A percentile compares a stretch with the other conserved stretches of the same genome.
Evolutionary conservation across 169 alveolate species (phyloP).

Genomic region (Plasmodium inui): DNA sequence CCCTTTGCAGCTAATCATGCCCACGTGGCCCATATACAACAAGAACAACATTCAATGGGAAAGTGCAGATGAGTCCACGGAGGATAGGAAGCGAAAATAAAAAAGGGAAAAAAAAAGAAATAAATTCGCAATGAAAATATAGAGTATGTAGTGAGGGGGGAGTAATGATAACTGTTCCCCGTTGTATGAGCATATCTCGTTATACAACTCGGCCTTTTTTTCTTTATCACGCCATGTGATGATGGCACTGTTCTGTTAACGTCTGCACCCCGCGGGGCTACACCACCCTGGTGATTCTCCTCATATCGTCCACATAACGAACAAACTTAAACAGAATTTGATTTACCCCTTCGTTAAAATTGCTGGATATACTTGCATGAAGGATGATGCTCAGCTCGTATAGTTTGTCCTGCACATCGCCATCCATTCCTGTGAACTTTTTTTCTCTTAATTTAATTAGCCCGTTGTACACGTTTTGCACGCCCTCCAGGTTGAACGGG

Average conservation of each 20-base stretch:
- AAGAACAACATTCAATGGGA: conserved; percentile 45
- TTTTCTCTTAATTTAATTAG: conserved; percentile 19
- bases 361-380: background rate
- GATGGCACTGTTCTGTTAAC: background rate
- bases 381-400: conserved; percentile 25
- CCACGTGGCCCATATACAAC: conserved; percentile 74
- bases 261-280: background rate
- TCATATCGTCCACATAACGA: conserved; percentile 7
- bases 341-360: conserved; percentile 25
- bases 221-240: background rate
- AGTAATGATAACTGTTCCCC: background rate
- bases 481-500: conserved; percentile 22
- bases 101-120: background rate
- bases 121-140: background rate
- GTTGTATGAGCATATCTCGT: background rate
- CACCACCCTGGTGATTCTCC: background rate
- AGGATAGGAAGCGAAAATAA: conserved; percentile 34
- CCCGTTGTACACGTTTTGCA: conserved; percentile 6
- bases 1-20: conserved; percentile 26
- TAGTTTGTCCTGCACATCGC: background rate
- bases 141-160: background rate
- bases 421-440: background rate
- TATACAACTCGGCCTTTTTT: background rate
- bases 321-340: conserved; percentile 24
- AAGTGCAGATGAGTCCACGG: background rate